These are phyloP conservation scores for Aspergillus texensis DNA, from an alignment of 2,329 filamentous ascomycete species.

Conservation along the genomic window DNA sequence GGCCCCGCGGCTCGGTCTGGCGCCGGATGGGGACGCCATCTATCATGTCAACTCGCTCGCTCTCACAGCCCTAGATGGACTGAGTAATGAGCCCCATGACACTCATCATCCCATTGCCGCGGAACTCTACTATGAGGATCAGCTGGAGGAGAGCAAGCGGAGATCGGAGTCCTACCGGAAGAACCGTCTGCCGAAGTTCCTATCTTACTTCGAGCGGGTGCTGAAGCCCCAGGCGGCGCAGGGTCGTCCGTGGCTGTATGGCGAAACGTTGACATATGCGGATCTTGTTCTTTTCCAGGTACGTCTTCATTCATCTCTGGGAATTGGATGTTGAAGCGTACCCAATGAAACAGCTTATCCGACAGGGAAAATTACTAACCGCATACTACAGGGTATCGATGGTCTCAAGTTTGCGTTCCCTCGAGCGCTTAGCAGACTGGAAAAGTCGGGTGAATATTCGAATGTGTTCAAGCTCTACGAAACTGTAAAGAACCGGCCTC, in stretches of 20 bases:
- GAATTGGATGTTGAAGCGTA: no score
- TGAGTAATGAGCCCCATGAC: not conserved
- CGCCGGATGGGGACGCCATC: not conserved
- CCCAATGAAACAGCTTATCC: not conserved
- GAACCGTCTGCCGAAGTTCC: not conserved
- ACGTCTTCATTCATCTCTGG: not conserved
- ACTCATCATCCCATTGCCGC: not conserved
- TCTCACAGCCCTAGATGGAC: not conserved
- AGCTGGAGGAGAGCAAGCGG: not conserved
- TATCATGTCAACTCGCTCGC: not conserved
- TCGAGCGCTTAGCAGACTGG: not conserved
- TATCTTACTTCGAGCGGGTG: not conserved
- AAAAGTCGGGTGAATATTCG: not conserved
- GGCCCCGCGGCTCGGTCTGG: not conserved
- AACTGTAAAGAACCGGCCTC: not conserved
- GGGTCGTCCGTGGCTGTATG: not conserved
- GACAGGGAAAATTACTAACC: not conserved
- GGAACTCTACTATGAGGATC: conserved; percentile 1
- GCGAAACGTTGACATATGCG: not conserved
- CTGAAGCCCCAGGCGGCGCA: not conserved
- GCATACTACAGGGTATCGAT: not conserved
- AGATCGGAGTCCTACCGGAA: not conserved
- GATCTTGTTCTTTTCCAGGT: not conserved
- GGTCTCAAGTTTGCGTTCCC: not conserved
- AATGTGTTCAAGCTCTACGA: conserved; percentile 1